Evolutionary conservation across 306 rosid species (phyloP).

Genomic region (Glycyrrhiza uralensis): DNA sequence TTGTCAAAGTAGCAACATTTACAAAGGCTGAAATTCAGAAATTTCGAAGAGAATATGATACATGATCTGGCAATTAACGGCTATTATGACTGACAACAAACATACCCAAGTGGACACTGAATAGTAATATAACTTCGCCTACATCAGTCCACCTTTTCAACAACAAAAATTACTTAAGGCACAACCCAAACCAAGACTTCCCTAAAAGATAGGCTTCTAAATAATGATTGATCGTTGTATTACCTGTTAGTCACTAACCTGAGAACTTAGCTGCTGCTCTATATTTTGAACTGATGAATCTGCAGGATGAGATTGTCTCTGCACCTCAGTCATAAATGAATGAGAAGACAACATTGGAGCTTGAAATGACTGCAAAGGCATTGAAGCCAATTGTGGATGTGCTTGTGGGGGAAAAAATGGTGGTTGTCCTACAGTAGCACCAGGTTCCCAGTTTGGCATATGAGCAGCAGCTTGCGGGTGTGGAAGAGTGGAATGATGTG

Average conservation of each 20-base stretch:
- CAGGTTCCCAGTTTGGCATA: conserved; percentile 59
- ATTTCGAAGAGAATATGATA: conserved; percentile 6
- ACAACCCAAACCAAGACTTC: conserved; percentile 14
- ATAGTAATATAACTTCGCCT: background rate
- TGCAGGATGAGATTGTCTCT: conserved; percentile 43
- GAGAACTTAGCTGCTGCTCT: conserved; percentile 58
- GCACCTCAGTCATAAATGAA: conserved; percentile 42
- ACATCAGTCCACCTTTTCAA: conserved; percentile 17
- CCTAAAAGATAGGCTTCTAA: conserved; percentile 11
- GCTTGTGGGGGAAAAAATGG: conserved; percentile 48
- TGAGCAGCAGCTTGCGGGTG: conserved; percentile 49
- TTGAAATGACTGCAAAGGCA: conserved; percentile 43
- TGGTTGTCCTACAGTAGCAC: conserved; percentile 38
- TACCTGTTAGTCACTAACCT: conserved; percentile 51
- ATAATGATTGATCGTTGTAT: conserved; percentile 21
- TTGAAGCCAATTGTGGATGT: conserved; percentile 45
- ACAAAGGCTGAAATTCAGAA: background rate
- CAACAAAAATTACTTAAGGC: background rate
- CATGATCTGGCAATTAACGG: background rate
- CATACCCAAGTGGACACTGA: background rate
- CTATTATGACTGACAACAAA: background rate
- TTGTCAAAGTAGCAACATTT: conserved; percentile 14
- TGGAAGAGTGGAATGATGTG: conserved; percentile 49
- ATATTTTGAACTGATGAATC: conserved; percentile 40
- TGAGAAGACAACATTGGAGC: conserved; percentile 48